These are phyloP conservation scores for Aspergillus viridinutans DNA, from an alignment of 2,329 filamentous ascomycete genomes.

Conservation along the genomic window DNA sequence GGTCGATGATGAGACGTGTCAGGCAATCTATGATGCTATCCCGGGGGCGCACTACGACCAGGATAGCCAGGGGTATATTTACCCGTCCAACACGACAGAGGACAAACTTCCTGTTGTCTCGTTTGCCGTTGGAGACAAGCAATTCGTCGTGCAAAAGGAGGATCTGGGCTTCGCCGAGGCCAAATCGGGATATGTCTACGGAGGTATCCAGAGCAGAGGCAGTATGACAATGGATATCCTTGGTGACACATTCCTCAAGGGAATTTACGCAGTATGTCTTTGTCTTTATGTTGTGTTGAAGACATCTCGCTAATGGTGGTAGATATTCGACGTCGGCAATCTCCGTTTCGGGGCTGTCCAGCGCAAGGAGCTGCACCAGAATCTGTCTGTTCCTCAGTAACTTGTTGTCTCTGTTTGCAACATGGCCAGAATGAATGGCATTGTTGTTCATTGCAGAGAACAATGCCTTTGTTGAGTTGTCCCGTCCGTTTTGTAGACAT, in stretches of 20 bases:
- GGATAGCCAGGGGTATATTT: conserved; percentile 59
- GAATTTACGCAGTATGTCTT: conserved; percentile 56
- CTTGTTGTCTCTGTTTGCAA: not conserved
- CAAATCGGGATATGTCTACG: conserved; percentile 55
- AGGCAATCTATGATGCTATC: conserved; percentile 62
- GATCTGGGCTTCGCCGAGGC: conserved; percentile 57
- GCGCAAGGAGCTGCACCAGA: conserved; percentile 31
- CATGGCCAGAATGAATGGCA: not conserved
- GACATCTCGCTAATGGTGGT: not conserved
- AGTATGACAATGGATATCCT: conserved; percentile 58
- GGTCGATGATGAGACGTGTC: conserved; percentile 57
- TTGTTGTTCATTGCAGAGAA: not conserved
- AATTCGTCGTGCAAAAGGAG: conserved; percentile 60
- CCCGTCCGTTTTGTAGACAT: not conserved
- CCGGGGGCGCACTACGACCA: conserved; percentile 56
- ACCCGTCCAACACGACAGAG: conserved; percentile 51
- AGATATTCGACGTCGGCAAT: conserved; percentile 62
- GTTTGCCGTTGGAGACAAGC: conserved; percentile 59
- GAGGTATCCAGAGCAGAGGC: conserved; percentile 62
- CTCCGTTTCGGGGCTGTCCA: conserved; percentile 58
- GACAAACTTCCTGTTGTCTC: conserved; percentile 58
- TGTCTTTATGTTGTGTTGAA: not conserved
- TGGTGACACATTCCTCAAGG: conserved; percentile 62
- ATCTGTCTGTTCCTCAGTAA: not conserved
- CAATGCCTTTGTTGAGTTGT: not conserved